These are phyloP conservation scores for Barnettozyma californica DNA, from an alignment of 805 yeast genomes.

Conservation along the genomic window DNA sequence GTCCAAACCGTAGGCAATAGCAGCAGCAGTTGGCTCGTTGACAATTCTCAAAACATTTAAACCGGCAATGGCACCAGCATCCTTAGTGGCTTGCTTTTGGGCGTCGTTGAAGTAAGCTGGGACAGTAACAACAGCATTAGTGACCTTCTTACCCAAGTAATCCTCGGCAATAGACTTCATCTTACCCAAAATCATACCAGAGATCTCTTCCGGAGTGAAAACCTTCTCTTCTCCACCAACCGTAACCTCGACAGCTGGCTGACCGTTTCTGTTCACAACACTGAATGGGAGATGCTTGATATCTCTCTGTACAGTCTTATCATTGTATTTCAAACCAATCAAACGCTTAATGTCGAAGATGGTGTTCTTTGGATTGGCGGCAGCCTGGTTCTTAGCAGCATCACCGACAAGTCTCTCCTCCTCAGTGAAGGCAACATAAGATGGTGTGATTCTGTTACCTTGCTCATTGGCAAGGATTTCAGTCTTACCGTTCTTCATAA, in stretches of 20 bases:
- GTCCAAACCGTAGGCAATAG: conserved; percentile 93
- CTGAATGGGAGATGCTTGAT: conserved; percentile 77
- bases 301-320: conserved; percentile 75
- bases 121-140: conserved; percentile 88
- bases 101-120: conserved; percentile 94
- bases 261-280: conserved; percentile 64
- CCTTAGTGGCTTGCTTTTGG: conserved; percentile 91
- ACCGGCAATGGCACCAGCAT: conserved; percentile 90
- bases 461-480: conserved; percentile 94
- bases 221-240: conserved; percentile 68
- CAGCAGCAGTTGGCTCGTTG: conserved; percentile 96
- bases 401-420: conserved; percentile 93
- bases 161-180: conserved; percentile 94
- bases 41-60: conserved; percentile 83
- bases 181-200: conserved; percentile 86
- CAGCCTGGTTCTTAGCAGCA: conserved; percentile 95
- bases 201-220: conserved; percentile 89
- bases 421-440: conserved; percentile 88
- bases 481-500: conserved; percentile 76
- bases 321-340: conserved; percentile 78
- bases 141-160: conserved; percentile 76
- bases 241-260: conserved; percentile 77
- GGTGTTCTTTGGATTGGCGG: conserved; percentile 81
- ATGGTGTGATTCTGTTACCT: conserved; percentile 96
- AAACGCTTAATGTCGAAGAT: conserved; percentile 88